Evolutionary conservation across 2,329 filamentous ascomycete genomes (phyloP), one percentile per base, ranked within the genome.

Genomic region (Fusarium torreyae): DNA sequence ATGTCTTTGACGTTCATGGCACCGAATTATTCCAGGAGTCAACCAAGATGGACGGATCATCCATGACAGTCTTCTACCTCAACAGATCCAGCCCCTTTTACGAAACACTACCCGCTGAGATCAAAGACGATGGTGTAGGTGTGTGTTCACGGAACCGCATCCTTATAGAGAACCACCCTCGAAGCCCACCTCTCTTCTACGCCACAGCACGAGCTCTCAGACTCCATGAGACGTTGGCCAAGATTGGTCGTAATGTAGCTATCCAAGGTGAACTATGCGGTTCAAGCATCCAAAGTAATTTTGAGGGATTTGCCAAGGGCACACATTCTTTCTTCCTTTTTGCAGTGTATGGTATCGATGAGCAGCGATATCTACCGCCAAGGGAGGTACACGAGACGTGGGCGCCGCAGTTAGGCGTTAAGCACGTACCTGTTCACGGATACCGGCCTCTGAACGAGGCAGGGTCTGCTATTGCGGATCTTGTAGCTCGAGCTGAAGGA

Each of bases 11-110:
- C 24, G 31, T 51, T 13, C 70, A 71, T 26, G 55, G 62, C 2
- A 51, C 72, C 20, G 63, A 54, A 43, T 49, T 74, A 7, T 82
- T 78, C 61, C 79, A 82, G 49, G 78, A 80, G 55, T 76, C 77
- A 2, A 70, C 76, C 63, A 82, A 82, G 72, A 76, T 82, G 73
- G 81, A 82, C 57, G 81, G 80, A 18, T 68, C 74, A 1, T 77
- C 76, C 14, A 81, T 81, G 76, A 79, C 78, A 1, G 69, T 77
- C 22, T 82, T 81, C 70, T 81, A 78, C 49, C 50, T 82, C 56
- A 50, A 63, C 31, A 55, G 63, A 18, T 44, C 70, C 22, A 76
- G 70, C 22, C 64, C 56, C 4, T 53, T 70, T 49, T 70, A 55
- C 39, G 15, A 22, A 8, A 36, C 44, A 11, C 69, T 79, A 7